phyloP scores from a whole-genome alignment of 371 early-diverging fungal species.

The Fennellomyces sp. region DNA sequence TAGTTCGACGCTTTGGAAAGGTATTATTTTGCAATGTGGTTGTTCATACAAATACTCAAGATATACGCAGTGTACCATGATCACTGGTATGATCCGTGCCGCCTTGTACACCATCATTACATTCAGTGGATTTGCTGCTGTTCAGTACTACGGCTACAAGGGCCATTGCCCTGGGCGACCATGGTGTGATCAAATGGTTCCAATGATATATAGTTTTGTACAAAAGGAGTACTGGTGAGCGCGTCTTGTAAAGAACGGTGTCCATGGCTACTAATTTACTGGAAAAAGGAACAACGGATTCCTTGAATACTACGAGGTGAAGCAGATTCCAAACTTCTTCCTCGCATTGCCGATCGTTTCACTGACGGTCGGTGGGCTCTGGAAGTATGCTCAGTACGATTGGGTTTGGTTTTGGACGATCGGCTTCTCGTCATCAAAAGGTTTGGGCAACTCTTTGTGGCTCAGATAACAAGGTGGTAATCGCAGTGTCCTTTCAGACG shows the following conservation, averaged over 20 bases:
- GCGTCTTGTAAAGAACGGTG: not conserved
- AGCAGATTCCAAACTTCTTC: constrained; percentile 90
- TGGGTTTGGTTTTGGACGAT: constrained; percentile 54
- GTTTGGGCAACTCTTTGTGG: not conserved
- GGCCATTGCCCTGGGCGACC: constrained; percentile 67
- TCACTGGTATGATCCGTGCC: constrained; percentile 31
- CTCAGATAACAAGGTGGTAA: not conserved
- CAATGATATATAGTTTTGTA: constrained; percentile 83
- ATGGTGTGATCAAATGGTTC: constrained; percentile 72
- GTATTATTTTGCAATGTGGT: not conserved
- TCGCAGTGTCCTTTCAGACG: not conserved
- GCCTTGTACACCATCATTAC: constrained; percentile 44
- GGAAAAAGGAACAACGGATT: constrained; percentile 80
- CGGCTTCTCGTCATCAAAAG: not conserved
- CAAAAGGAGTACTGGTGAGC: constrained; percentile 89
- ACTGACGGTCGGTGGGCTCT: constrained; percentile 65
- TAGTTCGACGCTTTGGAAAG: not conserved
- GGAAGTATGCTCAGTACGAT: constrained; percentile 57
- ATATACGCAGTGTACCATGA: not conserved
- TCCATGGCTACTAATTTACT: not conserved
- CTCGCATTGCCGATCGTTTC: constrained; percentile 82
- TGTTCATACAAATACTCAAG: not conserved
- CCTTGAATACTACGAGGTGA: constrained; percentile 76
- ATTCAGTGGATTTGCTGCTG: constrained; percentile 61
- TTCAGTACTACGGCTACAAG: constrained; percentile 74